These are phyloP conservation scores for Podila minutissima DNA, from an alignment of 192 early-diverging fungal species.

Conservation along the genomic window DNA sequence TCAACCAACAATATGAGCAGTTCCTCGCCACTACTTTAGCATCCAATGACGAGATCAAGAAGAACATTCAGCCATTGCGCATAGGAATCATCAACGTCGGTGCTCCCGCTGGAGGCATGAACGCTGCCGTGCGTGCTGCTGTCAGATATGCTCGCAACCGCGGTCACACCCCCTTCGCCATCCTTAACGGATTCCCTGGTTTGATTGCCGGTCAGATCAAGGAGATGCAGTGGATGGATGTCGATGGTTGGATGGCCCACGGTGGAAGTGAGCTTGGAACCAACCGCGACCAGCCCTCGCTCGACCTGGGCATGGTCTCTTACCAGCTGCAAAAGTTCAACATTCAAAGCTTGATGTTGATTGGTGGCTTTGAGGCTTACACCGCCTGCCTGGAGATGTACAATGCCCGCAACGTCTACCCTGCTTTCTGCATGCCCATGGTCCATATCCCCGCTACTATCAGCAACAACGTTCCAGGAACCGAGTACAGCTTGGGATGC, in stretches of 20 bases:
- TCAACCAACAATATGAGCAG: constrained; percentile 70
- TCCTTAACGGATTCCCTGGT: constrained; percentile 94
- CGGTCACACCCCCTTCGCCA: constrained; percentile 88
- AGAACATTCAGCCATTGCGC: constrained; percentile 64
- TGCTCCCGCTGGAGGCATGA: constrained; percentile 98
- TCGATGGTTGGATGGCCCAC: constrained; percentile 90
- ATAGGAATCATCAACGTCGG: constrained; percentile 94
- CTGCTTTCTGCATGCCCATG: constrained; percentile 95
- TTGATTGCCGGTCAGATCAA: constrained; percentile 83
- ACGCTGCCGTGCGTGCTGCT: constrained; percentile 90
- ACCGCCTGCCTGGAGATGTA: constrained; percentile 80
- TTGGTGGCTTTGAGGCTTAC: constrained; percentile 97
- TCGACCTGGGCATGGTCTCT: constrained; percentile 89
- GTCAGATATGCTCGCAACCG: constrained; percentile 87
- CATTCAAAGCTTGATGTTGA: constrained; percentile 91
- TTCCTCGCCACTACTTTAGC: constrained; percentile 69
- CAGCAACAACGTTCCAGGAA: constrained; percentile 98
- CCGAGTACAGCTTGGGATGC: constrained; percentile 93
- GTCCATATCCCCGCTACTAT: constrained; percentile 93
- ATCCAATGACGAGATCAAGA: not conserved
- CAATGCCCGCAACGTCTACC: constrained; percentile 79
- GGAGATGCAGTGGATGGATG: constrained; percentile 84
- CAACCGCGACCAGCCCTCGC: constrained; percentile 89
- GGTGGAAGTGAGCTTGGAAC: constrained; percentile 96
- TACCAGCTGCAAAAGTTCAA: constrained; percentile 92